Evolutionary conservation across 2,329 filamentous ascomycete genomes (phyloP).

Genomic region (Microdochium nivale): DNA sequence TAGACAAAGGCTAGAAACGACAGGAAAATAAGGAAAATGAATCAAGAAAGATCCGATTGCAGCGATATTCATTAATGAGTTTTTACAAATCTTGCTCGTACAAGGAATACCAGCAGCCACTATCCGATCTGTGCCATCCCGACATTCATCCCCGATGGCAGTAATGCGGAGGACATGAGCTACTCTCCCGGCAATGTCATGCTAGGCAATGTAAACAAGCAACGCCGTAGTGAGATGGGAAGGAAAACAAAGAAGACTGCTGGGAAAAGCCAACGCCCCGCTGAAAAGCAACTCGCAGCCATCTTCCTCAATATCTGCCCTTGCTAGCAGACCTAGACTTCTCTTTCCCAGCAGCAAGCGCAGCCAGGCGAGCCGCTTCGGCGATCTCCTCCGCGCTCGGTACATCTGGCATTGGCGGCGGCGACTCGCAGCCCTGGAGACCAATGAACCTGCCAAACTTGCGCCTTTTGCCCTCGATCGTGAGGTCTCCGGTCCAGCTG

Average conservation of each 20-base stretch:
- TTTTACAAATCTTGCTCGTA: too few species aligned
- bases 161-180: too few species aligned
- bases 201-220: not conserved
- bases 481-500: slow-evolving; percentile 45
- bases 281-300: not conserved
- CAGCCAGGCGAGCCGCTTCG: not conserved
- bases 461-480: slow-evolving; percentile 59
- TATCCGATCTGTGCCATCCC: not conserved
- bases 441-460: slow-evolving; percentile 70
- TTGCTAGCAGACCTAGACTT: not conserved
- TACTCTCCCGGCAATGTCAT: too few species aligned
- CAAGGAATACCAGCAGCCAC: not conserved
- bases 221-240: not conserved
- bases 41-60: not conserved
- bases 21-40: slow-evolving; percentile 1
- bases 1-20: slow-evolving; percentile 28
- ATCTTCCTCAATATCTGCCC: not conserved
- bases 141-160: too few species aligned
- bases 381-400: slow-evolving; percentile 7
- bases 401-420: slow-evolving; percentile 16
- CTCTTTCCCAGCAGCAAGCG: not conserved
- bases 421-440: slow-evolving; percentile 52
- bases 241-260: not conserved
- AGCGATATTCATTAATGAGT: not conserved
- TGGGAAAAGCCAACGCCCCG: not conserved